phyloP scores from a whole-genome alignment of 1,284 basidiomycete genomes.

The Sporisorium graminicola region DNA sequence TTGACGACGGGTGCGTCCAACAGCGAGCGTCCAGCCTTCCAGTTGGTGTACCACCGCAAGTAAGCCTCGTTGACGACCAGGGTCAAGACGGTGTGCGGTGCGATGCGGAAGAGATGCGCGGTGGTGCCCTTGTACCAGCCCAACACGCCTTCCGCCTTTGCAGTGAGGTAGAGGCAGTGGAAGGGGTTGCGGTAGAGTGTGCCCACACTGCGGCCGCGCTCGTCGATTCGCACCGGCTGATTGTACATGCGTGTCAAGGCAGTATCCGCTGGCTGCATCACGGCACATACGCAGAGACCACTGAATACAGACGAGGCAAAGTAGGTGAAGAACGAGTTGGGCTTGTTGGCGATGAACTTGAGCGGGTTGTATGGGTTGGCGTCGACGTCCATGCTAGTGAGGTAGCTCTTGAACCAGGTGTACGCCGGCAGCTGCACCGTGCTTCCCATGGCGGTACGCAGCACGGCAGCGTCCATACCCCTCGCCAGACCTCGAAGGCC shows the following conservation, averaged over 20 bases:
- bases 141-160: slow-evolving; percentile 86
- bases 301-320: slow-evolving; percentile 88
- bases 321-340: slow-evolving; percentile 87
- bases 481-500: slow-evolving; percentile 83
- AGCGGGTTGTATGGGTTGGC: slow-evolving; percentile 69
- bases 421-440: slow-evolving; percentile 97
- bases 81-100: slow-evolving; percentile 67
- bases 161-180: slow-evolving; percentile 96
- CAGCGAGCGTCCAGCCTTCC: slow-evolving; percentile 49
- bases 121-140: slow-evolving; percentile 73
- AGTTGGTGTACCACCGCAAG: slow-evolving; percentile 58
- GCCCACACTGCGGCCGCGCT: slow-evolving; percentile 46
- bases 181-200: slow-evolving; percentile 78
- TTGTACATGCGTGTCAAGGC: slow-evolving; percentile 96
- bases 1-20: slow-evolving; percentile 42
- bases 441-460: slow-evolving; percentile 93
- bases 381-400: slow-evolving; percentile 56
- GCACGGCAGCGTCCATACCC: slow-evolving; percentile 91
- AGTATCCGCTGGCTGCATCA: slow-evolving; percentile 72
- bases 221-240: slow-evolving; percentile 72
- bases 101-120: slow-evolving; percentile 66
- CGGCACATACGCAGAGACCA: slow-evolving; percentile 81
- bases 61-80: slow-evolving; percentile 60
- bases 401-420: slow-evolving; percentile 77
- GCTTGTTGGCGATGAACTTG: slow-evolving; percentile 58